Conservation (phyloP, 257 asterid species). For the Penstemon barbatus region DNA sequence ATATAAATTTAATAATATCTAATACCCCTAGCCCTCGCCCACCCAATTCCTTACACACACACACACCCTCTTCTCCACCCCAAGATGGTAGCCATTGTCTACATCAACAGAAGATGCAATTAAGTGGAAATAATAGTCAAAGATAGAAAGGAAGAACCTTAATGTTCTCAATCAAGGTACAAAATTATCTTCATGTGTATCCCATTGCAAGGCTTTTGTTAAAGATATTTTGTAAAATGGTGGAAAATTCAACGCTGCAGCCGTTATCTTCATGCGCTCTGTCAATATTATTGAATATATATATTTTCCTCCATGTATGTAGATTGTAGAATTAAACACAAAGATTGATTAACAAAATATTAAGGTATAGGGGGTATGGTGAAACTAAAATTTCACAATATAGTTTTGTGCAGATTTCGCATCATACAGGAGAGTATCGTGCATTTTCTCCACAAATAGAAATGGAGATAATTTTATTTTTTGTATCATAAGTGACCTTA, state of each 20-base stretch:
- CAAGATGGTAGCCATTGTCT: no score
- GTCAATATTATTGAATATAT: slow-evolving; percentile 22
- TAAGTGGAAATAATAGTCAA: no score
- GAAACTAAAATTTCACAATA: neutral
- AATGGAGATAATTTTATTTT: neutral
- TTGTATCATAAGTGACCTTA: no score
- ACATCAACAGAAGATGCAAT: no score
- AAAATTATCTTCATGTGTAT: slow-evolving; percentile 15
- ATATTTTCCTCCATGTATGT: slow-evolving; percentile 32
- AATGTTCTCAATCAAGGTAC: neutral
- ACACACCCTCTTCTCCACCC: no score
- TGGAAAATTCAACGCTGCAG: slow-evolving; percentile 48
- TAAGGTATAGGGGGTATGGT: neutral
- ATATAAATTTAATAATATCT: no score
- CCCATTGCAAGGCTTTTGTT: slow-evolving; percentile 30
- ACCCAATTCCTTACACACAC: no score
- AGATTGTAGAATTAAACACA: neutral
- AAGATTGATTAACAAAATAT: neutral
- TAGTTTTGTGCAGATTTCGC: neutral
- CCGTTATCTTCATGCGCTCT: slow-evolving; percentile 55
- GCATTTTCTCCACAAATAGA: neutral
- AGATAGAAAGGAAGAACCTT: no score
- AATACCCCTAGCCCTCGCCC: no score
- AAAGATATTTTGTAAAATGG: slow-evolving; percentile 43
- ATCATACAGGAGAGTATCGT: neutral